Percentiles rank a stretch among this genome's conserved stretches.
These are phyloP conservation scores for Helicostylum pulchrum DNA, from an alignment of 192 early-diverging fungal genomes.

Conservation along the genomic window DNA sequence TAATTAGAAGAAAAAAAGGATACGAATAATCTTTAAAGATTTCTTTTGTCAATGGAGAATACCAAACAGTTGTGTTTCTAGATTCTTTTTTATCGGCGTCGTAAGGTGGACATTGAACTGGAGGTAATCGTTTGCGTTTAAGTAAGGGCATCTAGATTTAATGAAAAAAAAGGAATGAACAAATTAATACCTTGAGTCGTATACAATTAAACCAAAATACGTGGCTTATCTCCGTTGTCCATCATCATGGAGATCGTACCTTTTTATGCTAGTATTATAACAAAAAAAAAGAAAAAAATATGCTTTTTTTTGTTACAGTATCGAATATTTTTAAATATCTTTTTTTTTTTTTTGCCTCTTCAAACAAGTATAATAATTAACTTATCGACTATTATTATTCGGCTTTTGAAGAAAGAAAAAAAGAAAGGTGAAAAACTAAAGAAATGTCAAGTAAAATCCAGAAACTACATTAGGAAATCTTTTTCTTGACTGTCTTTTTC, in stretches of 20 bases:
- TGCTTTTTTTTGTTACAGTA: neutral
- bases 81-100: slow-evolving; percentile 25
- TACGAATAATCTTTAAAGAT: slow-evolving; percentile 57
- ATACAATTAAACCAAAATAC: slow-evolving; percentile 4
- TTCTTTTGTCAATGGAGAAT: slow-evolving; percentile 51
- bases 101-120: slow-evolving; percentile 9
- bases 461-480: neutral
- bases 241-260: no score
- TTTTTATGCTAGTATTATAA: neutral
- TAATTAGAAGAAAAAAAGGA: slow-evolving; percentile 19
- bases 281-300: slow-evolving; percentile 4
- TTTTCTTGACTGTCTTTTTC: neutral
- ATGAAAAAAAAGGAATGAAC: neutral
- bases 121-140: slow-evolving; percentile 30
- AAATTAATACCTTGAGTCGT: neutral
- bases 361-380: no score
- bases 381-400: no score
- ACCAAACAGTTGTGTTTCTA: slow-evolving; percentile 45
- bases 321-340: no score
- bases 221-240: neutral
- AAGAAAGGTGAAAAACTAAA: no score
- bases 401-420: no score
- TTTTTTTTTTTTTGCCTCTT: no score
- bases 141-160: slow-evolving; percentile 28
- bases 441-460: neutral